Evolutionary conservation across 352 stramenopile genomes (phyloP).

Genomic region (Detonula confervacea): DNA sequence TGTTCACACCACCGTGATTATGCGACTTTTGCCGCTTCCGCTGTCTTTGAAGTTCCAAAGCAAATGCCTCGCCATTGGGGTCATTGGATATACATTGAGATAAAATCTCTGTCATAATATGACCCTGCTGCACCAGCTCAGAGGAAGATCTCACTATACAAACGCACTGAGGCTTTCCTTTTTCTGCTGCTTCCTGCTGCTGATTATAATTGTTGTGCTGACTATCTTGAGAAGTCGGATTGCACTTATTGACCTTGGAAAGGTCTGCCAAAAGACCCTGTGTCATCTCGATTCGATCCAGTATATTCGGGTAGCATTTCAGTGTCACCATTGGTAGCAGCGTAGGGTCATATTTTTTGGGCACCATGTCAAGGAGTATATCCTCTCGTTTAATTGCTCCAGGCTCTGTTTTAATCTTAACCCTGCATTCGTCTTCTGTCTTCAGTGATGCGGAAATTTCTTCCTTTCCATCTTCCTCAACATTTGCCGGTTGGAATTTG

Average conservation of each 20-base stretch:
- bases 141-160: constrained; percentile 33
- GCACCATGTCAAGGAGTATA: constrained; percentile 12
- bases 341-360: constrained; percentile 35
- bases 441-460: constrained; percentile 1
- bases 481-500: constrained; percentile 44
- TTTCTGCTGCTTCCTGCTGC: background rate
- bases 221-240: no score
- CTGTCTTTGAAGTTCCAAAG: constrained; percentile 48
- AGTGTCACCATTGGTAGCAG: constrained; percentile 45
- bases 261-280: constrained; percentile 29
- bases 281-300: constrained; percentile 44
- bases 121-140: constrained; percentile 36
- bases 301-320: constrained; percentile 47
- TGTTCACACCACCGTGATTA: constrained; percentile 18
- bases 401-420: background rate
- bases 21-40: constrained; percentile 44
- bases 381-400: constrained; percentile 6
- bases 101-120: constrained; percentile 47
- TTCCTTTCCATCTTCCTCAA: constrained; percentile 6
- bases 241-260: constrained; percentile 17
- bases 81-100: constrained; percentile 52
- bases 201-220: background rate
- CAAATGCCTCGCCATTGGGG: constrained; percentile 54
- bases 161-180: constrained; percentile 30
- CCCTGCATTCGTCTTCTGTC: background rate